A percentile compares a stretch with the other conserved stretches of the same genome.
These are phyloP conservation scores for Saccharata proteae DNA, from an alignment of 2,329 filamentous ascomycete genomes.

Conservation along the genomic window DNA sequence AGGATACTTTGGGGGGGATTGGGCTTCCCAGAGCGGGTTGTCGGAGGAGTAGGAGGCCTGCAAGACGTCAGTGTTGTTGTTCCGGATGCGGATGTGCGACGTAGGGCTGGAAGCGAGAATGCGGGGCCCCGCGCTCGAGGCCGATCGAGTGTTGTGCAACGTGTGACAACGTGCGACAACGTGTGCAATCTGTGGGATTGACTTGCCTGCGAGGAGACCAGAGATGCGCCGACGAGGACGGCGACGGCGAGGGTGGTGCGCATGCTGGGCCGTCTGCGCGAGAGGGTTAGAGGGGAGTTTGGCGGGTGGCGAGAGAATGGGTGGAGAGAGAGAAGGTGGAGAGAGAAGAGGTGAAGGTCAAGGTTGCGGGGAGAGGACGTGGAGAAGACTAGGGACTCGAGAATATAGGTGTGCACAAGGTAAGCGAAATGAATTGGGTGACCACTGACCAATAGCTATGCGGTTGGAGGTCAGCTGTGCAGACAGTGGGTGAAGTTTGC, in stretches of 20 bases:
- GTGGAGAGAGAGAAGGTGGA: too few species aligned
- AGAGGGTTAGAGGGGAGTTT: too few species aligned
- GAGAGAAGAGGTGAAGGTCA: too few species aligned
- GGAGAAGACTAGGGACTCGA: too few species aligned
- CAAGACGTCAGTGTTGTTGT: neutral
- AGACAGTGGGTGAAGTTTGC: too few species aligned
- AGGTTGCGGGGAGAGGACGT: too few species aligned
- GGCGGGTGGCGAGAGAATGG: too few species aligned
- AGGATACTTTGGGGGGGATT: slow-evolving; percentile 61
- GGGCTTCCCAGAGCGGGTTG: slow-evolving; percentile 13
- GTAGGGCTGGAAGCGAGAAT: neutral
- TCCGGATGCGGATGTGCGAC: neutral
- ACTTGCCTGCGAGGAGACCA: slow-evolving; percentile 7
- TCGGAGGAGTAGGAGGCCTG: slow-evolving; percentile 4
- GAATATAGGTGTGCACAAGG: too few species aligned
- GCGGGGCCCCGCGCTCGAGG: neutral
- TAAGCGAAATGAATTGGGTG: too few species aligned
- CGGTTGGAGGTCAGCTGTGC: too few species aligned
- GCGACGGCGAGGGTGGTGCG: slow-evolving; percentile 5
- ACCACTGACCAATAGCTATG: too few species aligned
- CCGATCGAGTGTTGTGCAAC: neutral
- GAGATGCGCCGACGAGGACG: slow-evolving; percentile 2
- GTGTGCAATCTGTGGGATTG: neutral
- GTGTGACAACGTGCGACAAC: neutral
- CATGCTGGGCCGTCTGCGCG: slow-evolving; percentile 6